Evolutionary conservation across 371 early-diverging fungal species (phyloP).

Genomic region (Syncephalastrum contaminatum): DNA sequence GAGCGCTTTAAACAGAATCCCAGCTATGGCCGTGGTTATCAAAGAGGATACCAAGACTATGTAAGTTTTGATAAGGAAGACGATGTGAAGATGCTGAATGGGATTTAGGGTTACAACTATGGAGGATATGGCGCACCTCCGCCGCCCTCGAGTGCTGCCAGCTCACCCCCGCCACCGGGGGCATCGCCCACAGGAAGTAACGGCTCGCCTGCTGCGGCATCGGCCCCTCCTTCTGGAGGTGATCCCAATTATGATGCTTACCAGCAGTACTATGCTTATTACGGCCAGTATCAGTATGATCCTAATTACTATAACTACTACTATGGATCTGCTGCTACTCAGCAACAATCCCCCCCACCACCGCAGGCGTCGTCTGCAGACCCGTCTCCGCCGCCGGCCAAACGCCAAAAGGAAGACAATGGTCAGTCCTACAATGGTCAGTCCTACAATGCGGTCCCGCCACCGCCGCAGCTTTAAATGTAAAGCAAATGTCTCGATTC

Average conservation of each 20-base stretch:
- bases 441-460: slow-evolving; percentile 22
- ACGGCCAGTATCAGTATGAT: slow-evolving; percentile 33
- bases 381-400: slow-evolving; percentile 15
- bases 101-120: slow-evolving; percentile 11
- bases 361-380: slow-evolving; percentile 12
- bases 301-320: slow-evolving; percentile 33
- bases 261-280: slow-evolving; percentile 30
- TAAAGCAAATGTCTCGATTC: no score
- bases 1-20: slow-evolving; percentile 49
- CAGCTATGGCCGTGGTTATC: slow-evolving; percentile 31
- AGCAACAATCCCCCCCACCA: slow-evolving; percentile 13
- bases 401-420: no score
- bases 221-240: slow-evolving; percentile 6
- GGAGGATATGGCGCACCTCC: slow-evolving; percentile 7
- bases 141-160: slow-evolving; percentile 7
- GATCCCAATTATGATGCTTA: slow-evolving; percentile 28
- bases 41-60: slow-evolving; percentile 22
- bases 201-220: neutral
- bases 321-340: slow-evolving; percentile 1
- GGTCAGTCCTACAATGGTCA: neutral
- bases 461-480: slow-evolving; percentile 14
- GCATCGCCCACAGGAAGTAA: slow-evolving; percentile 6
- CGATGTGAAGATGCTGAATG: neutral
- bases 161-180: slow-evolving; percentile 13
- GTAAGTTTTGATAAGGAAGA: slow-evolving; percentile 12